phyloP scores from a whole-genome alignment of 2,329 filamentous ascomycete genomes.

The Aspergillus terreus region DNA sequence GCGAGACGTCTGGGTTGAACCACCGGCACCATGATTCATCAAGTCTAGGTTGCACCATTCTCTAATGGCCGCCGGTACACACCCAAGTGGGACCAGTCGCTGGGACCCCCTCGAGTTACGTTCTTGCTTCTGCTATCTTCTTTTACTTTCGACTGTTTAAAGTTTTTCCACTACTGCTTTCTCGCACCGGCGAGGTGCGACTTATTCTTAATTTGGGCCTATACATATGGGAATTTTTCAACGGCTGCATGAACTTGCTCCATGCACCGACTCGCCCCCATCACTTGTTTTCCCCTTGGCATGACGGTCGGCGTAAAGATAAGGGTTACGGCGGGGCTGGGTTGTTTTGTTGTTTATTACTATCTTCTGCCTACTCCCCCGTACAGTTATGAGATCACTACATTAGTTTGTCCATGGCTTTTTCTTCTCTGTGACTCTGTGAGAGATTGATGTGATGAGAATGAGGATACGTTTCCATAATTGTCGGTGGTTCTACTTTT shows the following conservation, averaged over 20 bases:
- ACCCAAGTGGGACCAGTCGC: too few species aligned
- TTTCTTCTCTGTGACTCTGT: conserved; percentile 17
- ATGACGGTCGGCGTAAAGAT: conserved; percentile 32
- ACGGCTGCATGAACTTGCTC: conserved; percentile 19
- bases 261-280: conserved; percentile 25
- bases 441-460: conserved; percentile 20
- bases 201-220: conserved; percentile 33
- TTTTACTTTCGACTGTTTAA: conserved; percentile 16
- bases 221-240: conserved; percentile 33
- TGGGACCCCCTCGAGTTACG: too few species aligned
- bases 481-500: conserved; percentile 19
- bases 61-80: too few species aligned
- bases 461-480: conserved; percentile 20
- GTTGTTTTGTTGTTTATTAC: conserved; percentile 12
- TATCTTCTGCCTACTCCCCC: conserved; percentile 3
- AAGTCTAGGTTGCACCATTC: conserved; percentile 10
- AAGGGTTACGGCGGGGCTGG: conserved; percentile 21
- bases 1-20: conserved; percentile 28
- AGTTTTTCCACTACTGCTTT: conserved; percentile 14
- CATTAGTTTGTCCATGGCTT: conserved; percentile 15
- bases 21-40: conserved; percentile 14
- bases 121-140: conserved; percentile 23
- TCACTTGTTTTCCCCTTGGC: conserved; percentile 26
- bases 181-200: conserved; percentile 6
- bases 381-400: conserved; percentile 5